Percentiles rank a stretch among this genome's conserved stretches.
Conservation (phyloP, 2,329 filamentous ascomycete genomes). For the Alternaria panax region DNA sequence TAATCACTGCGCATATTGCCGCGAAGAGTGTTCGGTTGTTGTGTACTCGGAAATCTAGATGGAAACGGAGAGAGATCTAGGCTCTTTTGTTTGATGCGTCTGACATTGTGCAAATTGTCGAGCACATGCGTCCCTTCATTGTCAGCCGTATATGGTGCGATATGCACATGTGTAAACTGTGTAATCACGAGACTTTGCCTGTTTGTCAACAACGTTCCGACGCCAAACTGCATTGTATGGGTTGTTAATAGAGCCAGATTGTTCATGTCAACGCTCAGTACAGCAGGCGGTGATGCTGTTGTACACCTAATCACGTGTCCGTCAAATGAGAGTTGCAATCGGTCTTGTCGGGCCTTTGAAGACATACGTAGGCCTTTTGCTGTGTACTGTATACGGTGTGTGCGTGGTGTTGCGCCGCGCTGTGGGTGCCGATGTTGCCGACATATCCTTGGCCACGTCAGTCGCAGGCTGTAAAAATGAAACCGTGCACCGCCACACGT, state of each 20-base stretch:
- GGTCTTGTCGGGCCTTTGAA: neutral
- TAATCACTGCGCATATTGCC: neutral
- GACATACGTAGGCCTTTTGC: neutral
- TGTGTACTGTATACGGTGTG: neutral
- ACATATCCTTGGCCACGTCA: constrained; percentile 22
- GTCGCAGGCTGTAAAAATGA: constrained; percentile 11
- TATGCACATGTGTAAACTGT: neutral
- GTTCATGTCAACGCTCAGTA: neutral
- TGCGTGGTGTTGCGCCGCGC: neutral
- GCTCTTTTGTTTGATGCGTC: neutral
- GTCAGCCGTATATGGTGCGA: neutral
- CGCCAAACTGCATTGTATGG: neutral
- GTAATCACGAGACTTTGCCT: neutral
- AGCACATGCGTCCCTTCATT: neutral
- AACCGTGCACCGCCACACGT: constrained; percentile 29
- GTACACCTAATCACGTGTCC: neutral
- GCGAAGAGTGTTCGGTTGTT: neutral
- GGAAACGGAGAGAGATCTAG: neutral
- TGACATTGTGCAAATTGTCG: neutral
- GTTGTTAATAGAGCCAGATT: neutral
- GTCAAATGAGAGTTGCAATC: neutral
- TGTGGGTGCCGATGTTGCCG: constrained; percentile 21
- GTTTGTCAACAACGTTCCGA: neutral
- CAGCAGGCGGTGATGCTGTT: neutral
- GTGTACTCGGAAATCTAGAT: neutral